Conservation (phyloP, 2,329 filamentous ascomycete species). For the Helotiales sp. region DNA sequence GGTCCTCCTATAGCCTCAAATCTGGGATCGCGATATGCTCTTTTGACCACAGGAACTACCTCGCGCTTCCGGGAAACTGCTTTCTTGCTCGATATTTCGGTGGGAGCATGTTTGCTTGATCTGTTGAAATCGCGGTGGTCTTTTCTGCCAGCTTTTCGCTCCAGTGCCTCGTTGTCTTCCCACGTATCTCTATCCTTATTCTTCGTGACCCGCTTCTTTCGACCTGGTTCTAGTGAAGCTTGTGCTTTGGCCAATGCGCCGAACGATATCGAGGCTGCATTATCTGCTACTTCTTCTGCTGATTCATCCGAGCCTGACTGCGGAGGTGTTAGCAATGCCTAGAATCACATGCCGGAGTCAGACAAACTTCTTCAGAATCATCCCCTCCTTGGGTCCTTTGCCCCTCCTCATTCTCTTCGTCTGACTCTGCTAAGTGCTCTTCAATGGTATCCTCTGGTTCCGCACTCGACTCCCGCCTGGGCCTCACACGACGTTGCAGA, state of each 20-base stretch:
- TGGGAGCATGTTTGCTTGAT: constrained; percentile 86
- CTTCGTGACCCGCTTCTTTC: constrained; percentile 40
- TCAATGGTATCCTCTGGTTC: constrained; percentile 38
- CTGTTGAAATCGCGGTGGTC: constrained; percentile 52
- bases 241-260: constrained; percentile 89
- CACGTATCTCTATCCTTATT: constrained; percentile 44
- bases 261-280: constrained; percentile 73
- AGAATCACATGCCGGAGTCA: background rate
- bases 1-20: constrained; percentile 72
- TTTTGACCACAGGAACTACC: constrained; percentile 67
- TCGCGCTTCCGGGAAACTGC: constrained; percentile 82
- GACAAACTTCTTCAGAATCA: constrained; percentile 24
- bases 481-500: constrained; percentile 41
- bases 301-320: constrained; percentile 30
- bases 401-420: constrained; percentile 38
- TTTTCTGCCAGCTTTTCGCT: constrained; percentile 48
- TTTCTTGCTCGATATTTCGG: constrained; percentile 79
- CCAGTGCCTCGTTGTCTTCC: constrained; percentile 48
- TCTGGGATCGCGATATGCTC: constrained; percentile 76
- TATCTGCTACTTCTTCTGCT: constrained; percentile 32
- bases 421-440: constrained; percentile 35
- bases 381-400: constrained; percentile 42
- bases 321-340: background rate
- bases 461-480: constrained; percentile 39
- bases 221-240: constrained; percentile 58